These are phyloP conservation scores for Mortierella sp. DNA, from an alignment of 371 early-diverging fungal genomes.

Conservation along the genomic window DNA sequence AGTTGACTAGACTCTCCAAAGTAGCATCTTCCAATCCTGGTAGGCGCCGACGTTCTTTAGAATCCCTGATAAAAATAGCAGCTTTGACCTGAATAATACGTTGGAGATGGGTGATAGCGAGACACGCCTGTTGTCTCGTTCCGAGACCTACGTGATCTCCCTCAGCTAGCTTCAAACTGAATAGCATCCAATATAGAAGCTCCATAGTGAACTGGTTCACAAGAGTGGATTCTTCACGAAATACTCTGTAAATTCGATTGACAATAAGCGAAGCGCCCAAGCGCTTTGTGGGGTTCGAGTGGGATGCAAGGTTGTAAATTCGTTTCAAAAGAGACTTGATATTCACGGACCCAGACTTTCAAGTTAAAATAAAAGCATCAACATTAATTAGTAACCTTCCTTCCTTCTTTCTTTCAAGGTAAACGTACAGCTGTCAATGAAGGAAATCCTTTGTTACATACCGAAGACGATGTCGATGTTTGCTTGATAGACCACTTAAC, in stretches of 20 bases:
- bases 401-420: too few species aligned
- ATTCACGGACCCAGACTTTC: slow-evolving; percentile 66
- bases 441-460: slow-evolving; percentile 26
- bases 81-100: slow-evolving; percentile 70
- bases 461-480: slow-evolving; percentile 60
- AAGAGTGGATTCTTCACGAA: slow-evolving; percentile 71
- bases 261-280: slow-evolving; percentile 80
- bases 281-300: slow-evolving; percentile 73
- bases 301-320: slow-evolving; percentile 71
- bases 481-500: slow-evolving; percentile 84
- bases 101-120: slow-evolving; percentile 70
- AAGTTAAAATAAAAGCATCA: not conserved
- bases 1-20: slow-evolving; percentile 64
- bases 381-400: not conserved
- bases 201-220: slow-evolving; percentile 78
- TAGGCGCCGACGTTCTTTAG: slow-evolving; percentile 61
- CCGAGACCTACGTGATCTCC: slow-evolving; percentile 75
- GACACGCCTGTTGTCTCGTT: slow-evolving; percentile 66
- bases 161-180: slow-evolving; percentile 72
- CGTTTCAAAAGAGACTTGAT: slow-evolving; percentile 77
- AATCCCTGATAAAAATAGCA: slow-evolving; percentile 59
- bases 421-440: not conserved
- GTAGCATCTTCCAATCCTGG: slow-evolving; percentile 62
- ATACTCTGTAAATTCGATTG: slow-evolving; percentile 77
- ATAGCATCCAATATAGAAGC: slow-evolving; percentile 75